phyloP scores from a whole-genome alignment of 2,329 filamentous ascomycete species.

The Colletotrichum truncatum region DNA sequence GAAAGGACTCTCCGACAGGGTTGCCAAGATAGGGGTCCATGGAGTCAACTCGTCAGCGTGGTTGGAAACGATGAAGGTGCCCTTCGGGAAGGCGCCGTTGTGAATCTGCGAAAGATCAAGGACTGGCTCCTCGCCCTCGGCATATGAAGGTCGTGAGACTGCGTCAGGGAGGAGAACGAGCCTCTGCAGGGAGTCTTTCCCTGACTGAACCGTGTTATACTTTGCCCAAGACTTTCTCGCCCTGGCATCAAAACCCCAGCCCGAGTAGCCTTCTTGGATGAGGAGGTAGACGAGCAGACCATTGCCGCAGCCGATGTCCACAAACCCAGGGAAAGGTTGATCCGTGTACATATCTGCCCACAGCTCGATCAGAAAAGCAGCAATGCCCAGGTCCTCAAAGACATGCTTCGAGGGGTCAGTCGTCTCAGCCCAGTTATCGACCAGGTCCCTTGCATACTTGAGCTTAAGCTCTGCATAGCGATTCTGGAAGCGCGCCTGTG shows the following conservation, averaged over 20 bases:
- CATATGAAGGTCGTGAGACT: slow-evolving; percentile 34
- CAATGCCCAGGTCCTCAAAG: slow-evolving; percentile 92
- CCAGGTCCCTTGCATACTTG: slow-evolving; percentile 77
- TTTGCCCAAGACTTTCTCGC: slow-evolving; percentile 83
- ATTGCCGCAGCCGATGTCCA: slow-evolving; percentile 96
- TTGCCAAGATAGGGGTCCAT: slow-evolving; percentile 92
- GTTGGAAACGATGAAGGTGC: slow-evolving; percentile 95
- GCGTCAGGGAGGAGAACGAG: slow-evolving; percentile 60
- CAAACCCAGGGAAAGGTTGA: slow-evolving; percentile 80
- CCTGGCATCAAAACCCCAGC: slow-evolving; percentile 94
- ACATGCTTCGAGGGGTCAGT: slow-evolving; percentile 93
- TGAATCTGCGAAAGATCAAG: slow-evolving; percentile 44
- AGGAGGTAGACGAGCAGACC: slow-evolving; percentile 89
- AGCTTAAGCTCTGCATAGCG: slow-evolving; percentile 84
- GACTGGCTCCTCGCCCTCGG: slow-evolving; percentile 27
- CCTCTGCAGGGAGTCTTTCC: slow-evolving; percentile 47
- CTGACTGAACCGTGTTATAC: slow-evolving; percentile 59
- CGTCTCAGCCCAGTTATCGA: slow-evolving; percentile 82
- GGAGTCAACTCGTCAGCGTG: slow-evolving; percentile 96
- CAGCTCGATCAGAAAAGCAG: slow-evolving; percentile 90
- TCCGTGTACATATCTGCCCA: slow-evolving; percentile 84
- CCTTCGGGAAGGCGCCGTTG: slow-evolving; percentile 73
- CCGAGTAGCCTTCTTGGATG: slow-evolving; percentile 79
- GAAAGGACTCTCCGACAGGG: slow-evolving; percentile 80
- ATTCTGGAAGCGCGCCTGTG: slow-evolving; percentile 81